phyloP scores from a whole-genome alignment of 1,139 yeast genomes.

The Sugiyamaella novakii region DNA sequence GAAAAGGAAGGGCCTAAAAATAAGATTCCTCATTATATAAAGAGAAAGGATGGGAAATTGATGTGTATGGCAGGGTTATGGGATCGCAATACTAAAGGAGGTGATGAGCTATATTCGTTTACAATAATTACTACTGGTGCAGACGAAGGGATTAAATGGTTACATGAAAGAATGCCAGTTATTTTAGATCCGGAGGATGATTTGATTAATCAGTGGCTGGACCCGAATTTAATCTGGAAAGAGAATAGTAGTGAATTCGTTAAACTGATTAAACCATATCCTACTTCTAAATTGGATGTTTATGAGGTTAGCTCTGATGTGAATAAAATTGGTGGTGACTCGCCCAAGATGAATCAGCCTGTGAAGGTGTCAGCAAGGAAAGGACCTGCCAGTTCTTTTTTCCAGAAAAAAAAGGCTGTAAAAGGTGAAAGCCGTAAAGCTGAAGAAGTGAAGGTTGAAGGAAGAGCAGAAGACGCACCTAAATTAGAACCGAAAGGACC shows the following conservation, averaged over 20 bases:
- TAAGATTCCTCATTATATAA: slow-evolving; percentile 67
- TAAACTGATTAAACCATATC: slow-evolving; percentile 25
- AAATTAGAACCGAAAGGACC: slow-evolving; percentile 10
- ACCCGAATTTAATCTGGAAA: slow-evolving; percentile 47
- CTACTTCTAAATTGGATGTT: slow-evolving; percentile 46
- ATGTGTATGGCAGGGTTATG: slow-evolving; percentile 75
- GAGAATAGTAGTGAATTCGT: slow-evolving; percentile 36
- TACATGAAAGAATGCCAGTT: slow-evolving; percentile 79
- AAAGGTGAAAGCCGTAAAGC: too few relatives aligned
- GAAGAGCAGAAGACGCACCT: too few relatives aligned
- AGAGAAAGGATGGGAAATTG: slow-evolving; percentile 53
- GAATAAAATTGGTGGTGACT: slow-evolving; percentile 60
- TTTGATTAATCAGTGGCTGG: slow-evolving; percentile 66
- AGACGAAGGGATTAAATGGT: slow-evolving; percentile 59
- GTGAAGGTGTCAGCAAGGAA: slow-evolving; percentile 30
- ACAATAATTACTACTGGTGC: slow-evolving; percentile 79
- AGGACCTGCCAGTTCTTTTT: slow-evolving; percentile 19
- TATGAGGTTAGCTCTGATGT: slow-evolving; percentile 64
- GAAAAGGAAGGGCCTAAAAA: slow-evolving; percentile 37
- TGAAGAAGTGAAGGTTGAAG: neutral
- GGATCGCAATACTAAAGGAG: slow-evolving; percentile 42
- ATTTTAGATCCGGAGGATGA: slow-evolving; percentile 57
- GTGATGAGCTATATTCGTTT: slow-evolving; percentile 51
- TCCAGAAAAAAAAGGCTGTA: slow-evolving; percentile 16
- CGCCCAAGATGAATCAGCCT: slow-evolving; percentile 50